Evolutionary conservation across 129 eudicot species (phyloP), one percentile per base, ranked within the genome.

Genomic region (Escallonia rubra): DNA sequence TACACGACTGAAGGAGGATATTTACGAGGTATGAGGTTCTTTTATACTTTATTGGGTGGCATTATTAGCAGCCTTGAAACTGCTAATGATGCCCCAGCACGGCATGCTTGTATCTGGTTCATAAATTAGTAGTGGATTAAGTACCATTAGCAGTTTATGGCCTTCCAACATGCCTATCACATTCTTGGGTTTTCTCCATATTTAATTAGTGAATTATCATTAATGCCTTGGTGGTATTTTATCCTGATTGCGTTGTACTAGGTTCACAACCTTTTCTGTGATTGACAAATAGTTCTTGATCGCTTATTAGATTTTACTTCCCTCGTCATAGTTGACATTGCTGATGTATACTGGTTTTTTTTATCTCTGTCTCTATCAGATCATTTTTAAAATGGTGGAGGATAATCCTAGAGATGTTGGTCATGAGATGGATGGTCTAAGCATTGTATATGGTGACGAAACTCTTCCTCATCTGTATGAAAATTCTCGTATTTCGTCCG

Each of bases 401-500:
- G 86, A 87, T 42, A 85, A 73, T 58, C 97, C 99, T 4, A 80
- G 95, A 82, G 95, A 84, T 68, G 86, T 89, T 63, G 90, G 92
- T 34, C 87, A 75, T 54, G 94, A 87, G 40, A 85, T 90, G 99
- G 99, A 87, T 58, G 76, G 71, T 68, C 13, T 90, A 59, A 71
- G 48, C 2, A 66, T 79, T 62, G 76, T 85, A 4, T 94, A 85
- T 61, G 97, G 84, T 9, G 99, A 94, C 41, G 97, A 87, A 67
- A 75, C 96, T 63, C 85, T 94, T 67, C 97, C 99, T 50, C 99
- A 82, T 61, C 61, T 94, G 51, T 94, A 94, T 66, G 97, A 94
- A 74, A 87, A 87, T 85, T 87, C 99, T 50, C 93, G 87, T 12
- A 78, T 94, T 66, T 94, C 99, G 15, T 73, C 89, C 4, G 96